These are phyloP conservation scores for Bisporella sp. DNA, from an alignment of 2,329 filamentous ascomycete genomes.

Conservation along the genomic window DNA sequence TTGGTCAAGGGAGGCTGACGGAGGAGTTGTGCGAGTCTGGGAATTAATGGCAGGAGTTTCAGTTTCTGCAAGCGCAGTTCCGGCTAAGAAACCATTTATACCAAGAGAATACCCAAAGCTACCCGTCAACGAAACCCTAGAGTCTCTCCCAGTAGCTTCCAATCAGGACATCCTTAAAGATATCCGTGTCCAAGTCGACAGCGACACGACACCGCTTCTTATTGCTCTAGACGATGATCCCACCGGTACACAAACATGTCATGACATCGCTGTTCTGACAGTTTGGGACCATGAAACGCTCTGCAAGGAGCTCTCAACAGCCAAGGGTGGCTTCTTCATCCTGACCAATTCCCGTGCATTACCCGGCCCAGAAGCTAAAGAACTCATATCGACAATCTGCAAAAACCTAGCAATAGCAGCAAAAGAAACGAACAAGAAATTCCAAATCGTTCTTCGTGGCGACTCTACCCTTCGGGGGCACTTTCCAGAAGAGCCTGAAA, in stretches of 20 bases:
- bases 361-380: conserved; percentile 38
- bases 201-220: conserved; percentile 12
- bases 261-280: conserved; percentile 47
- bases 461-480: conserved; percentile 52
- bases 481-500: conserved; percentile 48
- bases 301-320: conserved; percentile 35
- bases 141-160: too few relatives aligned
- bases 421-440: conserved; percentile 28
- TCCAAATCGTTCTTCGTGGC: conserved; percentile 49
- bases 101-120: too few relatives aligned
- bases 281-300: conserved; percentile 43
- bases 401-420: conserved; percentile 40
- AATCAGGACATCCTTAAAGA: too few relatives aligned
- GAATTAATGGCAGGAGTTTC: too few relatives aligned
- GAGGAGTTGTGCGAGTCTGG: conserved; percentile 24
- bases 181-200: too few relatives aligned
- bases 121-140: too few relatives aligned
- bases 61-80: too few relatives aligned
- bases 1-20: conserved; percentile 27
- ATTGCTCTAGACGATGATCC: conserved; percentile 47
- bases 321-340: conserved; percentile 47
- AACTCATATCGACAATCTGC: conserved; percentile 42
- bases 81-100: too few relatives aligned
- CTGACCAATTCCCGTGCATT: conserved; percentile 52
- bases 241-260: conserved; percentile 56